Conservation (phyloP, 2,329 filamentous ascomycete genomes). For the Chlorencoelia australis region DNA sequence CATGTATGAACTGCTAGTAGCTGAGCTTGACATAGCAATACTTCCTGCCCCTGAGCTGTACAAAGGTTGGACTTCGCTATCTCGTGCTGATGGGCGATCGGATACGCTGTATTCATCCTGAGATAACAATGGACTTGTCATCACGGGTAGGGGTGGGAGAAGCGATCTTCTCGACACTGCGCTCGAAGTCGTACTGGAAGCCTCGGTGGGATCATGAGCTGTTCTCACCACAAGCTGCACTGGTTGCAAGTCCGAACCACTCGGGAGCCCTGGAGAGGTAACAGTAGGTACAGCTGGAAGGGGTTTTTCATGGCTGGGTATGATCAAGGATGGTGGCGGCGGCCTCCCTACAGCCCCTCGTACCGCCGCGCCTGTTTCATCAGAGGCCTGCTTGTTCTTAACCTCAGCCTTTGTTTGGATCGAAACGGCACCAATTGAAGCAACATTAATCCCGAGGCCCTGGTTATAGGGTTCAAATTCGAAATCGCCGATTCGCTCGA, state of each 20-base stretch:
- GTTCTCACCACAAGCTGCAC: no score
- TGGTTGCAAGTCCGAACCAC: constrained; percentile 7
- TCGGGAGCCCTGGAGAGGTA: constrained; percentile 25
- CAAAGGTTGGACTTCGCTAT: constrained; percentile 42
- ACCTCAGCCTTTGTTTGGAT: background rate
- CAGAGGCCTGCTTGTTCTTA: constrained; percentile 20
- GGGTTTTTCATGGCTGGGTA: constrained; percentile 51
- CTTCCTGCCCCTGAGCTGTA: constrained; percentile 59
- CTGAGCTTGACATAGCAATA: constrained; percentile 64
- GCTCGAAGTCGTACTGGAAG: constrained; percentile 24
- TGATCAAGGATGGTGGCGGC: constrained; percentile 35
- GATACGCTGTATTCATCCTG: constrained; percentile 39
- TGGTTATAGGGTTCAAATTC: constrained; percentile 55
- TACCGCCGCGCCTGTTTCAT: constrained; percentile 2
- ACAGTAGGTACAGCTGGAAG: constrained; percentile 54
- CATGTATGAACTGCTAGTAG: constrained; percentile 67
- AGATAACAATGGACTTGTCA: constrained; percentile 40
- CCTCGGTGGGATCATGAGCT: constrained; percentile 12
- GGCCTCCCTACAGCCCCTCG: constrained; percentile 28
- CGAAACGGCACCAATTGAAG: constrained; percentile 27
- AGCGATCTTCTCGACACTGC: constrained; percentile 37
- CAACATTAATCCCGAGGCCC: constrained; percentile 43
- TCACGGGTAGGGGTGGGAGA: constrained; percentile 47
- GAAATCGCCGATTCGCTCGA: constrained; percentile 85
- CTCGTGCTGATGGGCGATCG: constrained; percentile 35